A percentile compares a stretch with the other conserved stretches of the same genome.
Evolutionary conservation across 768 basidiomycete genomes (phyloP).

Genomic region (Naganishia vaughanmartiniae): DNA sequence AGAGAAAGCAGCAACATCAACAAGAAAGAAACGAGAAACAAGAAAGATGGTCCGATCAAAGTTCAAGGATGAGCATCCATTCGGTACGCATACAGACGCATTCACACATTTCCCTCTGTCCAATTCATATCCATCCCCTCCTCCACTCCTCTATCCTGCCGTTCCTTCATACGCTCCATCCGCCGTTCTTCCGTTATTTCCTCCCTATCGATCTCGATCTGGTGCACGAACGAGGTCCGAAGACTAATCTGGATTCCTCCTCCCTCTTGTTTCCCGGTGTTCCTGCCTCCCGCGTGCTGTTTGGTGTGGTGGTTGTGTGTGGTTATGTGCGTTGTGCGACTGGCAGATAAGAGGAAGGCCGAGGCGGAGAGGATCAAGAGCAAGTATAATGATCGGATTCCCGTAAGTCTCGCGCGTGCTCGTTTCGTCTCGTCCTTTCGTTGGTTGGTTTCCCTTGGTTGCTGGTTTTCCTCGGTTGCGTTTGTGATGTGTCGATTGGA

Average conservation of each 20-base stretch:
- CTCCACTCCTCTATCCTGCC: too few relatives aligned
- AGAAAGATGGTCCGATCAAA: conserved; percentile 51
- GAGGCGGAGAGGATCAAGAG: conserved; percentile 97
- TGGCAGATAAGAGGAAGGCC: conserved; percentile 96
- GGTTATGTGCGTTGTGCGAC: neutral
- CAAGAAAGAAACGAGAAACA: neutral
- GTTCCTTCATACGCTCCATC: too few relatives aligned
- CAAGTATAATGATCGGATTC: conserved; percentile 98
- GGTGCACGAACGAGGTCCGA: too few relatives aligned
- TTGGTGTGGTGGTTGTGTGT: too few relatives aligned
- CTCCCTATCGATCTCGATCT: too few relatives aligned
- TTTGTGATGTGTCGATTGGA: too few relatives aligned
- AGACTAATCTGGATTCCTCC: too few relatives aligned
- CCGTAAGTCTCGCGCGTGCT: conserved; percentile 65
- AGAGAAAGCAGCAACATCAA: neutral
- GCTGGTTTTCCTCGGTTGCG: too few relatives aligned
- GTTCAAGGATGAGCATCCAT: conserved; percentile 87
- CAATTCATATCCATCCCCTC: too few relatives aligned
- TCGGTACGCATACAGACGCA: conserved; percentile 65
- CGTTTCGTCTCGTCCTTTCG: neutral
- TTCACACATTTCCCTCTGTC: too few relatives aligned
- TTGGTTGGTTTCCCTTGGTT: neutral
- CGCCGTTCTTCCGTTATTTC: too few relatives aligned
- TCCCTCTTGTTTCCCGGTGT: too few relatives aligned
- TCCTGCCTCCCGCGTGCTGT: conserved; percentile 4